These are phyloP conservation scores for Plectosphaerella sp. DNA, from an alignment of 2,329 filamentous ascomycete species.

Conservation along the genomic window DNA sequence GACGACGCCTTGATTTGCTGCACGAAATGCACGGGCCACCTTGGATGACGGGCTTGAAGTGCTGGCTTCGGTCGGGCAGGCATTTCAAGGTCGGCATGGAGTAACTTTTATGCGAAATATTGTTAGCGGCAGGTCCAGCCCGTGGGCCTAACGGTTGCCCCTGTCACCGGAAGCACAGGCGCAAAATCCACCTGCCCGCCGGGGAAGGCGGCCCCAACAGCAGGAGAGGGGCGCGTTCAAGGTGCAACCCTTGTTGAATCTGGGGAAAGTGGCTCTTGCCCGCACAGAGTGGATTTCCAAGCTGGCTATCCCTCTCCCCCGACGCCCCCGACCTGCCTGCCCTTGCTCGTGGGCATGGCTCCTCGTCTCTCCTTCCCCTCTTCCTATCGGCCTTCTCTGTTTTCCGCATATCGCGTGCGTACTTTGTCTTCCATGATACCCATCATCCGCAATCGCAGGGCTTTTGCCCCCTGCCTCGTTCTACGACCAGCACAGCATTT, in stretches of 20 bases:
- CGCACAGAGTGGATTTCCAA: not conserved
- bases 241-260: not conserved
- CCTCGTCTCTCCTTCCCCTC: not conserved
- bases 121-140: too few species aligned
- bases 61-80: too few species aligned
- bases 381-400: not conserved
- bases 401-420: not conserved
- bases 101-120: too few species aligned
- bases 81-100: too few species aligned
- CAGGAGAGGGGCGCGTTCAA: not conserved
- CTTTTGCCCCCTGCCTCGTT: constrained; percentile 15
- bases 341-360: not conserved
- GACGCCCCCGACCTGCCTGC: not conserved
- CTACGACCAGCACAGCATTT: constrained; percentile 11
- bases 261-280: not conserved
- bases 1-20: not conserved
- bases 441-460: constrained; percentile 10
- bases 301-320: not conserved
- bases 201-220: not conserved
- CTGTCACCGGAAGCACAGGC: not conserved
- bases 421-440: constrained; percentile 7
- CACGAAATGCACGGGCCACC: too few species aligned
- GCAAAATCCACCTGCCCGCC: not conserved
- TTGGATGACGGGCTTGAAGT: too few species aligned
- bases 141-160: too few species aligned